Evolutionary conservation across 306 rosid species (phyloP), one percentile per base, ranked within the genome.

Genomic region (Citrullus colocynthis): DNA sequence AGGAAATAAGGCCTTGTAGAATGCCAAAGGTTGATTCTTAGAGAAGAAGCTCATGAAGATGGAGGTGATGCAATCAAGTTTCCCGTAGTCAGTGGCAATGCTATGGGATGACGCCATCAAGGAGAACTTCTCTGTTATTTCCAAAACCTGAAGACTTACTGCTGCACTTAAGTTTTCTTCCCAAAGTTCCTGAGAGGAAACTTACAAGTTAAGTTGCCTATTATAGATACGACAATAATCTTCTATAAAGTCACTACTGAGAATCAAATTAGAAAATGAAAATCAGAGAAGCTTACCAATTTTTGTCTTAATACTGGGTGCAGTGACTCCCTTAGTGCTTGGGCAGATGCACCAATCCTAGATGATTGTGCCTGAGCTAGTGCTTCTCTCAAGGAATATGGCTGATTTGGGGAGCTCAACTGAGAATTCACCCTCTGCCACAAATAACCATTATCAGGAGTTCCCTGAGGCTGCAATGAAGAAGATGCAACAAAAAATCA

Each of bases 371-470:
- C 98, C 81, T 95, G 98, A 85, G 97, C 97, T 12, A 95, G 90
- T 74, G 98, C 98, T 87, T 95, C 98, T 87, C 98, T 90, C 84
- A 95, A 88, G 82, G 98, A 95, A 85, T 95, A 95, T 48, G 98
- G 98, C 90, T 94, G 98, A 83, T 93, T 92, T 48, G 98, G 97
- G 77, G 98, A 94, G 86, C 97, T 92, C 74, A 94, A 83, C 87
- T 94, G 98, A 72, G 97, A 94, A 85, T 92, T 94, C 37, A 92
- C 96, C 86, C 97, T 88, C 88, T 94, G 98, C 98, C 96, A 94
- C 42, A 89, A 84, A 82, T 91, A 86, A 42, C 98, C 92, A 81
- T 89, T 92, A 81, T 95, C 98, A 44, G 97, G 98, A 51, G 97
- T 95, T 79, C 97, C 98, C 85, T 92, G 97, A 79, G 97, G 97